A percentile compares a stretch with the other conserved stretches of the same genome.
These are phyloP conservation scores for Eucommia ulmoides DNA, from an alignment of 257 asterid genomes.

Conservation along the genomic window DNA sequence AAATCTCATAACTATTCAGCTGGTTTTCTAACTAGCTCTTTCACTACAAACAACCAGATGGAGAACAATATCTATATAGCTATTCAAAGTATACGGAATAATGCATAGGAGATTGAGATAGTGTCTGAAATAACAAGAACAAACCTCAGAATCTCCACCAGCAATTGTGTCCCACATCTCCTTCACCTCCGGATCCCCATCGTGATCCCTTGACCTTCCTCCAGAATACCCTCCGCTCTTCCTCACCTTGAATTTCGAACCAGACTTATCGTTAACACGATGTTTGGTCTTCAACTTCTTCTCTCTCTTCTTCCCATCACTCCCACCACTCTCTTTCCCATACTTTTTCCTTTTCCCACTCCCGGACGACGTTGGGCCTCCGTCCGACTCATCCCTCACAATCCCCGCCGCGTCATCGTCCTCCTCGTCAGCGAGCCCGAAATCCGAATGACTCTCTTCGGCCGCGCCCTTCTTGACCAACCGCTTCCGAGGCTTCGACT, in stretches of 20 bases:
- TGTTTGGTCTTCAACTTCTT: slow-evolving; percentile 32
- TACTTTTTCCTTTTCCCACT: slow-evolving; percentile 37
- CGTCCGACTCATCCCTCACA: slow-evolving; percentile 52
- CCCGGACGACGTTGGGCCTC: slow-evolving; percentile 29
- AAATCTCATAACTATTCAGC: too few species aligned
- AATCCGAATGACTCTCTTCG: slow-evolving; percentile 28
- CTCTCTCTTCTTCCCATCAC: slow-evolving; percentile 18
- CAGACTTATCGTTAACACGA: slow-evolving; percentile 35
- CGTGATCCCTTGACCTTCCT: slow-evolving; percentile 45
- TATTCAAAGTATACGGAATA: too few species aligned
- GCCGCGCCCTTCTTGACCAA: slow-evolving; percentile 55
- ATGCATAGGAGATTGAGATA: too few species aligned
- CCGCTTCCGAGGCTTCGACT: slow-evolving; percentile 62
- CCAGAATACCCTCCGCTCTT: slow-evolving; percentile 31
- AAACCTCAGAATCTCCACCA: slow-evolving; percentile 43
- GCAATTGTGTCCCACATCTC: slow-evolving; percentile 97
- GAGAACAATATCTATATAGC: too few species aligned
- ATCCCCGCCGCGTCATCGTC: slow-evolving; percentile 28
- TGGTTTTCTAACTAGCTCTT: too few species aligned
- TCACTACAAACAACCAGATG: too few species aligned
- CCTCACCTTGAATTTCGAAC: slow-evolving; percentile 39
- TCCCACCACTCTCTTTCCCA: slow-evolving; percentile 28
- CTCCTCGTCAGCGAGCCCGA: slow-evolving; percentile 23
- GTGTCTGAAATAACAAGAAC: too few species aligned
- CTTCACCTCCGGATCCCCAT: slow-evolving; percentile 79